Percentiles rank a stretch among this genome's conserved stretches.
Evolutionary conservation across 768 basidiomycete genomes (phyloP).

Genomic region (Tricholoma furcatifolium): DNA sequence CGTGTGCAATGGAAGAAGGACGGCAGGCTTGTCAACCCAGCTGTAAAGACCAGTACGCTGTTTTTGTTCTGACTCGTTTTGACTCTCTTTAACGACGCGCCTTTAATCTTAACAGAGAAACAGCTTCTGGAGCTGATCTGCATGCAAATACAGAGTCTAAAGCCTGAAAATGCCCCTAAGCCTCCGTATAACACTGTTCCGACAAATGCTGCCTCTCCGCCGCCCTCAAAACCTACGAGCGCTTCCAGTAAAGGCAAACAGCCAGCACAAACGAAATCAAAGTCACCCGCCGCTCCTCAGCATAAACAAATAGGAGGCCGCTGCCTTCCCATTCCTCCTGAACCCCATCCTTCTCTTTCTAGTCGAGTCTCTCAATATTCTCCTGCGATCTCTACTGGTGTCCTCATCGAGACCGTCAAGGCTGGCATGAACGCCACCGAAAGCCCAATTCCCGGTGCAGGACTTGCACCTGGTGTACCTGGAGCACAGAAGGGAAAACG

Average conservation of each 20-base stretch:
- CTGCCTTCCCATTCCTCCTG: conserved; percentile 71
- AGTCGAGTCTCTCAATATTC: conserved; percentile 79
- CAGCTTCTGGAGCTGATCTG: conserved; percentile 74
- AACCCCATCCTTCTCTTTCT: conserved; percentile 70
- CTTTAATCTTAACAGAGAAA: conserved; percentile 55
- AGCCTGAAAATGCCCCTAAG: conserved; percentile 68
- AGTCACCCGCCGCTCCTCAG: conserved; percentile 34
- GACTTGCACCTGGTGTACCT: conserved; percentile 35
- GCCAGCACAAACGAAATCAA: conserved; percentile 42
- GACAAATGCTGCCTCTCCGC: conserved; percentile 25
- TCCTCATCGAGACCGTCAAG: conserved; percentile 81
- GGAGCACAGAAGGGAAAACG: conserved; percentile 70
- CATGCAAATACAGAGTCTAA: conserved; percentile 67
- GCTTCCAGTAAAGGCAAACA: conserved; percentile 52
- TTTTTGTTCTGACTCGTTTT: neutral
- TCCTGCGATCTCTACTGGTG: conserved; percentile 72
- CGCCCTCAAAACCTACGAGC: conserved; percentile 29
- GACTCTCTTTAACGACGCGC: neutral
- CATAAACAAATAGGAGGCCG: conserved; percentile 33
- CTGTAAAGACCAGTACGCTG: conserved; percentile 74
- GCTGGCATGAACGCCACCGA: conserved; percentile 78
- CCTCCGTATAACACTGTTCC: conserved; percentile 52
- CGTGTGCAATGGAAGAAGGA: conserved; percentile 92
- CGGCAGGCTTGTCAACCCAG: conserved; percentile 58
- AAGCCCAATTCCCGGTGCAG: conserved; percentile 35